Evolutionary conservation across 73 alveolate species (phyloP).

Genomic region (Diophrys appendiculata): DNA sequence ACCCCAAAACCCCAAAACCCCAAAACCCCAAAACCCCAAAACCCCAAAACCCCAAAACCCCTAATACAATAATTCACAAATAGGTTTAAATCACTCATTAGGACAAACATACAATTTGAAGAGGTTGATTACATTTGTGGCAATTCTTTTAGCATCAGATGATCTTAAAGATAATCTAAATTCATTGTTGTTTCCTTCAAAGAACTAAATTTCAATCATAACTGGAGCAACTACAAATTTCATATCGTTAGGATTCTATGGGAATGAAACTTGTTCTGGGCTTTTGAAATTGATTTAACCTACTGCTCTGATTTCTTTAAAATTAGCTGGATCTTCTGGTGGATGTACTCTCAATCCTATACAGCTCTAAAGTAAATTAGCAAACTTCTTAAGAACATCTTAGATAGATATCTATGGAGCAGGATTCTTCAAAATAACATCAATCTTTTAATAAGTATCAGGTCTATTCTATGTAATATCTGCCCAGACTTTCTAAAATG

Average conservation of each 20-base stretch:
- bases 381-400: constrained; percentile 56
- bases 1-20: too few species aligned
- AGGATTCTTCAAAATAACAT: constrained; percentile 47
- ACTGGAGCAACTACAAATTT: constrained; percentile 37
- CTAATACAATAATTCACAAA: too few species aligned
- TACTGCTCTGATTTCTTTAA: constrained; percentile 35
- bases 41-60: constrained; percentile 1
- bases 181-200: constrained; percentile 35
- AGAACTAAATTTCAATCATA: constrained; percentile 54
- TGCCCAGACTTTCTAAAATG: constrained; percentile 42
- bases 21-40: too few species aligned
- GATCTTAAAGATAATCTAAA: constrained; percentile 51
- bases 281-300: constrained; percentile 51
- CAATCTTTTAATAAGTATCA: constrained; percentile 49
- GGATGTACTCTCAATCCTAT: constrained; percentile 50
- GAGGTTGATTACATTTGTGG: constrained; percentile 29
- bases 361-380: constrained; percentile 31
- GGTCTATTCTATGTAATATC: constrained; percentile 57
- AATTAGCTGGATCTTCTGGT: constrained; percentile 21
- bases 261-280: constrained; percentile 31
- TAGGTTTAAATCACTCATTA: neutral
- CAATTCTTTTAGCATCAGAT: constrained; percentile 26
- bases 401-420: constrained; percentile 35
- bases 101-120: constrained; percentile 47
- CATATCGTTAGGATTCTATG: constrained; percentile 44